These are phyloP conservation scores for Populus pruinosa DNA, from an alignment of 345 rosid species.

Conservation along the genomic window DNA sequence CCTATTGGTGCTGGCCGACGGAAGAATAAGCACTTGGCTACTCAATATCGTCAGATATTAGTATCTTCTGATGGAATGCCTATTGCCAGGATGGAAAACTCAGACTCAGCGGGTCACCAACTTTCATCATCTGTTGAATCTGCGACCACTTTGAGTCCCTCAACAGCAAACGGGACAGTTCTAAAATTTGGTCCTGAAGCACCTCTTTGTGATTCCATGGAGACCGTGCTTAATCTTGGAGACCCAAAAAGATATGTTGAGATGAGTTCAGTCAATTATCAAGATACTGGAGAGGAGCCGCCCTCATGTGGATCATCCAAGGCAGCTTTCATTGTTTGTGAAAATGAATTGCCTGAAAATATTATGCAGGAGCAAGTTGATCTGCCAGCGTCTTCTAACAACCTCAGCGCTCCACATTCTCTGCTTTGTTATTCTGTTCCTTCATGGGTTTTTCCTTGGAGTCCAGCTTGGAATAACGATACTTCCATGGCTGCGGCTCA, in stretches of 20 bases:
- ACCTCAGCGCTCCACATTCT: conserved; percentile 42
- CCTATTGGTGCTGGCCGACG: conserved; percentile 96
- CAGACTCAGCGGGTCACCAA: conserved; percentile 37
- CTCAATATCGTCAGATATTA: conserved; percentile 62
- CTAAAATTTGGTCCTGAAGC: conserved; percentile 63
- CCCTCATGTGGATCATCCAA: conserved; percentile 38
- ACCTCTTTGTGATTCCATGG: conserved; percentile 55
- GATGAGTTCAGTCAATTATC: conserved; percentile 23
- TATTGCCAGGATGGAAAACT: conserved; percentile 36
- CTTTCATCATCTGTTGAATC: conserved; percentile 30
- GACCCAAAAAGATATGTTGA: conserved; percentile 38
- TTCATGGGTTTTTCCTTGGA: conserved; percentile 53
- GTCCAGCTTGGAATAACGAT: conserved; percentile 29
- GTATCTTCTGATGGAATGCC: conserved; percentile 59
- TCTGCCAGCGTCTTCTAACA: conserved; percentile 16
- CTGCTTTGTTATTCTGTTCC: conserved; percentile 39
- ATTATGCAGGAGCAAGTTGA: conserved; percentile 25
- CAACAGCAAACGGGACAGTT: conserved; percentile 45
- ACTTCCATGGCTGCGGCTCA: conserved; percentile 27
- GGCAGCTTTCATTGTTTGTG: conserved; percentile 27
- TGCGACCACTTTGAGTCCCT: conserved; percentile 28
- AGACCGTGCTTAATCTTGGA: conserved; percentile 39
- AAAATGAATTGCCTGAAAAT: conserved; percentile 27
- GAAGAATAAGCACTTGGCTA: conserved; percentile 75
- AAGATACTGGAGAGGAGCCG: conserved; percentile 34